Evolutionary conservation across 1,284 basidiomycete species (phyloP).

Genomic region (Pascua guehoae): DNA sequence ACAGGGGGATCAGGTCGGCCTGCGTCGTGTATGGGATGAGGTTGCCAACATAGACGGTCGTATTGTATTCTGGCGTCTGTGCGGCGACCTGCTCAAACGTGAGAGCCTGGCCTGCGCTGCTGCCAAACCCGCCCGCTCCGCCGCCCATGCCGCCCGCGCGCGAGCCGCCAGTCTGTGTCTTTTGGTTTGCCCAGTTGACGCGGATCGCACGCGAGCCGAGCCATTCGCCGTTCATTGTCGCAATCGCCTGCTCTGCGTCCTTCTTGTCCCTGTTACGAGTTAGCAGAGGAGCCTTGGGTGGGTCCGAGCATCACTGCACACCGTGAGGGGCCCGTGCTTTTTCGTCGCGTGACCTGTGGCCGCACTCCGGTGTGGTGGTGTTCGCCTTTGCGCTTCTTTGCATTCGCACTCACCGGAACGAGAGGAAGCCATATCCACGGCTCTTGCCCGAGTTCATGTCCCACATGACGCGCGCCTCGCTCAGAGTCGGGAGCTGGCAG

Average conservation of each 20-base stretch:
- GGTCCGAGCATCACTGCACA: neutral
- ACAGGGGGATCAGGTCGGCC: conserved; percentile 90
- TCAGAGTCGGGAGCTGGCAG: conserved; percentile 86
- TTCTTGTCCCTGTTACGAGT: conserved; percentile 82
- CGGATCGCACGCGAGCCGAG: conserved; percentile 94
- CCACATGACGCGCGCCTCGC: conserved; percentile 99
- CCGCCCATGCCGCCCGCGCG: conserved; percentile 50
- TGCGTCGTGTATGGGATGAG: conserved; percentile 92
- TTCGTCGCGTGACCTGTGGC: no score
- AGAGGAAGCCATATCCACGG: conserved; percentile 57
- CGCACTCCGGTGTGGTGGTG: neutral
- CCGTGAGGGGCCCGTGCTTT: neutral
- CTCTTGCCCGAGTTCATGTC: conserved; percentile 99
- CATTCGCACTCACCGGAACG: conserved; percentile 48
- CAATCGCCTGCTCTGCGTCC: conserved; percentile 96
- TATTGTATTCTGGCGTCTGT: conserved; percentile 86
- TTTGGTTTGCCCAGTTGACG: conserved; percentile 98
- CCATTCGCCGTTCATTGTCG: conserved; percentile 99
- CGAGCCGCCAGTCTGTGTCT: conserved; percentile 67
- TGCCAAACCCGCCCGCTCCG: conserved; percentile 22
- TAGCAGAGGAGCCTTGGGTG: neutral
- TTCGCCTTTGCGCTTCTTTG: neutral
- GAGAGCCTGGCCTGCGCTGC: conserved; percentile 61
- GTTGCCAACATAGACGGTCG: conserved; percentile 97
- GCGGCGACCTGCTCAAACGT: conserved; percentile 79